Conservation (phyloP, 176 grass and related monocot species). For the Rhynchospora pubera region DNA sequence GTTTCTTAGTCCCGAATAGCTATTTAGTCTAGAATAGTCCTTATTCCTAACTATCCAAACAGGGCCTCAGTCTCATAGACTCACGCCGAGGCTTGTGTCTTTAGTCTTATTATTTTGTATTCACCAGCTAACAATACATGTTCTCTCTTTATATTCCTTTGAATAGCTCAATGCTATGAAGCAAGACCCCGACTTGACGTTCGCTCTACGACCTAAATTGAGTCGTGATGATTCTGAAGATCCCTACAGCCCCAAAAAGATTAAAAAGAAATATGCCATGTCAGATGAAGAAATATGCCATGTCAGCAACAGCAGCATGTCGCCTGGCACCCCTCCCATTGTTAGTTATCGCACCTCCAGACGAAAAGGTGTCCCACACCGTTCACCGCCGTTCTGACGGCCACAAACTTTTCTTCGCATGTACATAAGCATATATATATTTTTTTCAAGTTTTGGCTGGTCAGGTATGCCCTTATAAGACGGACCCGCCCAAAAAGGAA, state of each 20-base stretch:
- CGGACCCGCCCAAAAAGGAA: background rate
- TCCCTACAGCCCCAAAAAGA: slow-evolving; percentile 29
- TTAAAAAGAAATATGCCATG: background rate
- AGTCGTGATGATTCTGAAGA: slow-evolving; percentile 35
- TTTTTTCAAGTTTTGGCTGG: background rate
- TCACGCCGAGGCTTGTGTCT: too few relatives aligned
- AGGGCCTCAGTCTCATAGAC: too few relatives aligned
- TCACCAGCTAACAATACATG: background rate
- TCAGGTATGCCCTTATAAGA: background rate
- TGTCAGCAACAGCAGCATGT: slow-evolving; percentile 7
- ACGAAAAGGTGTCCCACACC: slow-evolving; percentile 37
- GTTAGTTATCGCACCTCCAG: slow-evolving; percentile 37
- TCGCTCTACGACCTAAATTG: slow-evolving; percentile 29
- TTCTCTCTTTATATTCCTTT: background rate
- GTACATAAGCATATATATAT: background rate
- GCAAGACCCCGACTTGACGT: slow-evolving; percentile 35
- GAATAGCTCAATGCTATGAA: slow-evolving; percentile 36
- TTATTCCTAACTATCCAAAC: too few relatives aligned
- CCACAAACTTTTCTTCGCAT: background rate
- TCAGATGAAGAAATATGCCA: background rate
- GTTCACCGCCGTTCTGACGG: slow-evolving; percentile 33
- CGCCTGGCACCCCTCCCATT: slow-evolving; percentile 37
- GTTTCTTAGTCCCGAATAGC: too few relatives aligned
- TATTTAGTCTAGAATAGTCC: too few relatives aligned
- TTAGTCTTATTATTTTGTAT: background rate